phyloP scores from a whole-genome alignment of 225 moss, liverwort and hornwort species.

The Marchantia polymorpha region DNA sequence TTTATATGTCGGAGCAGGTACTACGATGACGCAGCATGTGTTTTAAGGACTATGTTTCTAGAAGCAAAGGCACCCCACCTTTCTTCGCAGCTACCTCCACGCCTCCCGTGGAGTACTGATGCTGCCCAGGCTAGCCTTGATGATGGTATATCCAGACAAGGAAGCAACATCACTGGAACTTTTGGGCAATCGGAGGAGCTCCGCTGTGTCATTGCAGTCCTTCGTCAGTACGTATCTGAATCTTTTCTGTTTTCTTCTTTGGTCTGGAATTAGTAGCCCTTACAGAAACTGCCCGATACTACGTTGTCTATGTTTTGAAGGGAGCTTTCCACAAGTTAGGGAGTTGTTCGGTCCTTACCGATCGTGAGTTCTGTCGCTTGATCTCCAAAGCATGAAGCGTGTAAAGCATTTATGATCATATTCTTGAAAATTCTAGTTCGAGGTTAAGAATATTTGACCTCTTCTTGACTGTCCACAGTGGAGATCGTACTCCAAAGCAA shows the following conservation, averaged over 20 bases:
- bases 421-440: background rate
- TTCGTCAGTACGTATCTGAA: conserved; percentile 76
- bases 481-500: conserved; percentile 98
- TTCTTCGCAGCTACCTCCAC: conserved; percentile 74
- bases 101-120: conserved; percentile 70
- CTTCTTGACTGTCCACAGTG: conserved; percentile 43
- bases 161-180: conserved; percentile 72
- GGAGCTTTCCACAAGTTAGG: background rate
- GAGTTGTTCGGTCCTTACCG: background rate
- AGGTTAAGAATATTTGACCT: background rate
- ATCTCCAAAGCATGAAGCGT: background rate
- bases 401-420: background rate
- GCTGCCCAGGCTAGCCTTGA: conserved; percentile 55
- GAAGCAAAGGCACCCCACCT: conserved; percentile 86
- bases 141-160: conserved; percentile 59
- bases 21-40: conserved; percentile 98
- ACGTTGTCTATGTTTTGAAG: background rate
- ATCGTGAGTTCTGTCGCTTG: background rate
- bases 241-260: background rate
- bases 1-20: conserved; percentile 50
- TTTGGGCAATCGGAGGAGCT: conserved; percentile 97
- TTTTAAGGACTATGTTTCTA: conserved; percentile 92
- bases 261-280: background rate
- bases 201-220: conserved; percentile 96
- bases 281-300: background rate